Base-by-base conservation (phyloP, 208 protist species). In the Wallacemonas collosoma region DNA sequence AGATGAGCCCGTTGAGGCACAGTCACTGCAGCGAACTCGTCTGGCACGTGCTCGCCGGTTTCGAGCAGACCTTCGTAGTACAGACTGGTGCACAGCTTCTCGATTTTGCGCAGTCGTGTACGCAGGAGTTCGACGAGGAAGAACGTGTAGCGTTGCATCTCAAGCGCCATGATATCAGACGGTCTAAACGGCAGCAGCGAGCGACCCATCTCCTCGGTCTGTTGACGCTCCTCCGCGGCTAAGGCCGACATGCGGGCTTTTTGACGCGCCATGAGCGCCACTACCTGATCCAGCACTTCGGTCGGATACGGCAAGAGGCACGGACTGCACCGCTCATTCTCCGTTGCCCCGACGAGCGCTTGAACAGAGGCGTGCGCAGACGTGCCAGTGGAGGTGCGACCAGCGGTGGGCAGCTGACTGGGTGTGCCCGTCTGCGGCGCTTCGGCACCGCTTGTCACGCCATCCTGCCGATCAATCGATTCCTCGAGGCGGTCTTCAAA, bases 121-220 rank as follows among this genome's bases (percentile, higher is more conserved):
- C 92, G 89, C 48, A 95, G 81, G 55, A 96, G 72, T 73, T 96
- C 89, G 26, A 75, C 86, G 8, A 96, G 73, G 68, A 95, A 94
- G 60, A 96, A 96, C 61, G 91, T 83, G 15, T 85, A 68, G 14
- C 92, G 89, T 72, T 96, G 90, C 67, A 91, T 73, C 76, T 94
- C 88, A 14, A 95, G 66, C 2, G 64, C 45, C 72, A 93, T 87
- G 26, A 96, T 87, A 68, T 95, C 89, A 1, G 89, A 93, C 1
- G 88, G 88, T 48, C 82, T 77, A 57, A 96, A 95, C 3, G 92
- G 90, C 6, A 96, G 75, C 4, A 96, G 75, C 14, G 91, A 93
- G 17, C 58, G 15, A 1, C 67, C 76, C 11, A 71, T 11, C 26
- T 58, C 58, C 8, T 66, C 78, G 44, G 71, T 68, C 51, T 78